These are phyloP conservation scores for Xylaria sp. DNA, from an alignment of 2,329 filamentous ascomycete genomes.

Conservation along the genomic window DNA sequence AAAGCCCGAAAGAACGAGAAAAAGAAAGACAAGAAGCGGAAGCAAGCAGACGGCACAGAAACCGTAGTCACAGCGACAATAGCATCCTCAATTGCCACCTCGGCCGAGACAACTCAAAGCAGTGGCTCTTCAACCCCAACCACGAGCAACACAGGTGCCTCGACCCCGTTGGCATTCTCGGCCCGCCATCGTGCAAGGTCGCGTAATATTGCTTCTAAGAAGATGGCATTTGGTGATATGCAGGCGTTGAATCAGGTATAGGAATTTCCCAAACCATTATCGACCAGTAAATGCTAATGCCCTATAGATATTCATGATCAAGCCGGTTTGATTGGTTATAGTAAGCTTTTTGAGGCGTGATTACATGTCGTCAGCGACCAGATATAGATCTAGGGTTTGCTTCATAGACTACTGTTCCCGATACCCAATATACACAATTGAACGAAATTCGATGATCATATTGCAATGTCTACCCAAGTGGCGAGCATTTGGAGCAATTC, in stretches of 20 bases:
- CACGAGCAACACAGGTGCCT: constrained; percentile 50
- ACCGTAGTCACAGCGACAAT: constrained; percentile 29
- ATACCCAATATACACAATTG: constrained; percentile 38
- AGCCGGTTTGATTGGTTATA: constrained; percentile 37
- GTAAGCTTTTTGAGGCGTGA: constrained; percentile 4
- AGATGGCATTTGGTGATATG: constrained; percentile 78
- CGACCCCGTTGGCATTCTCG: constrained; percentile 55
- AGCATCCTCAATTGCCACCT: constrained; percentile 32
- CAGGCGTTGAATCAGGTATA: constrained; percentile 83
- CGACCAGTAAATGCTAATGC: constrained; percentile 26
- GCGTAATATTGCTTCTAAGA: constrained; percentile 87
- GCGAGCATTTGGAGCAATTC: constrained; percentile 12
- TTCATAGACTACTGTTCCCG: constrained; percentile 28
- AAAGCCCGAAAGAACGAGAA: constrained; percentile 56
- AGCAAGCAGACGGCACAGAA: constrained; percentile 46
- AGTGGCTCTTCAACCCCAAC: constrained; percentile 48
- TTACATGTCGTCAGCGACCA: constrained; percentile 20
- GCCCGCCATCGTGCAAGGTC: constrained; percentile 77
- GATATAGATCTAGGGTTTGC: constrained; percentile 21
- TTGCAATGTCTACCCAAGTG: constrained; percentile 23
- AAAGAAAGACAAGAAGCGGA: constrained; percentile 47
- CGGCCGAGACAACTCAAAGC: constrained; percentile 37
- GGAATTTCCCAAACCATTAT: constrained; percentile 35
- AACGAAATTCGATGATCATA: constrained; percentile 1
- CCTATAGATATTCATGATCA: constrained; percentile 43